A percentile compares a stretch with the other conserved stretches of the same genome.
phyloP scores from a whole-genome alignment of 179 eudicot species.

The Patellifolia procumbens region DNA sequence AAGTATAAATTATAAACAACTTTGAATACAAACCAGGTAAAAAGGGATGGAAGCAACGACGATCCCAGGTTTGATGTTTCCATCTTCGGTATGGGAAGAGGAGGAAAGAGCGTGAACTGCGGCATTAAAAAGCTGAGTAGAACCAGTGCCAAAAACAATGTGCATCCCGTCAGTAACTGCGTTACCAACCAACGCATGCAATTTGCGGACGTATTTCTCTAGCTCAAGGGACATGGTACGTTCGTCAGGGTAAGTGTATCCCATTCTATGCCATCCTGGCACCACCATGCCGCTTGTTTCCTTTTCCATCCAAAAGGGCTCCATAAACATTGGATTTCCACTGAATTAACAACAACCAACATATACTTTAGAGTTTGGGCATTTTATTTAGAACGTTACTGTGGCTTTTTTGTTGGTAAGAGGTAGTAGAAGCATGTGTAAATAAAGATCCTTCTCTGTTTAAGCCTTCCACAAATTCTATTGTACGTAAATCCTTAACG shows the following conservation, averaged over 20 bases:
- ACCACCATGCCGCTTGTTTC: constrained; percentile 46
- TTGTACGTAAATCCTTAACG: no score
- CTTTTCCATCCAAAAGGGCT: constrained; percentile 66
- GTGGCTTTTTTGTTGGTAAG: no score
- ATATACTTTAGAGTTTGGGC: no score
- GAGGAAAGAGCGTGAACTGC: constrained; percentile 63
- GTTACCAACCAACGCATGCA: constrained; percentile 47
- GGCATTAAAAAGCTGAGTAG: constrained; percentile 61
- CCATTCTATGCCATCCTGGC: constrained; percentile 69
- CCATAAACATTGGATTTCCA: constrained; percentile 65
- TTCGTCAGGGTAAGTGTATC: constrained; percentile 31
- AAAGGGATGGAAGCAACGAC: constrained; percentile 48
- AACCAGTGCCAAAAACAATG: constrained; percentile 60
- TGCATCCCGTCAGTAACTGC: constrained; percentile 50
- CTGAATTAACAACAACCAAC: constrained; percentile 35
- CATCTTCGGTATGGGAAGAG: constrained; percentile 8
- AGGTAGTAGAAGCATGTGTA: no score
- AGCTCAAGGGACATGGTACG: constrained; percentile 40
- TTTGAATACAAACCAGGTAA: constrained; percentile 35
- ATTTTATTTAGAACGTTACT: no score
- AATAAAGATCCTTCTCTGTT: no score
- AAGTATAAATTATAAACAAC: no score
- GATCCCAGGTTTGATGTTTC: constrained; percentile 24
- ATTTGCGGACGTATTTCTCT: constrained; percentile 36
- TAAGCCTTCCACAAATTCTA: no score